Evolutionary conservation across 179 eudicot species (phyloP), one percentile per base, ranked within the genome.

Genomic region (Gypsophila paniculata): DNA sequence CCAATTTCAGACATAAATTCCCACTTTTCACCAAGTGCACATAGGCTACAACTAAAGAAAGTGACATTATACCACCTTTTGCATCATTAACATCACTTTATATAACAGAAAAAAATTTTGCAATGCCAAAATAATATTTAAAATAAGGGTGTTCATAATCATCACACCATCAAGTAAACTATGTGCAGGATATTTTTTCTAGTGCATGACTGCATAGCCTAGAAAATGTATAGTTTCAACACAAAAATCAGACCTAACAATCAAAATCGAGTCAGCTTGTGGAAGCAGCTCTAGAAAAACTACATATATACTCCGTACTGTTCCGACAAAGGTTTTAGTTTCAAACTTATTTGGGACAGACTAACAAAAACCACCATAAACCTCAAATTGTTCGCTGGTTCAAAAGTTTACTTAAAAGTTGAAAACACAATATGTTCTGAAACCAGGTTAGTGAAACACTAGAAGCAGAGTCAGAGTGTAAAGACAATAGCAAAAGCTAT

Each of bases 391-490:
- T 11, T 25, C 38, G 11, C n/a, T 25, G 23, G 34, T 4, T 60
- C 38, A 60, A 12, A 49, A 19, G 26, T 69, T 69, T 10, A 21
- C 18, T 46, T 15, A 19, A 18, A 49, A 58, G 17, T 34, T 25
- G 4, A 53, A 23, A 15, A 2, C 18, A 65, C 19, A 65, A 54
- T 32, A 36, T 55, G 67, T 65, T 52, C 17, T 38, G 22, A 55
- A 32, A 25, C n/a, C 59, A 68, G 57, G 55, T 52, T 42, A 60
- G 62, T 29, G 65, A 73, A 73, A 73, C 74, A 72, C 70, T 36
- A 73, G 76, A 78, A 69, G 67, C 74, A 78, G 76, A 72, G 62
- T 39, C 62, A 77, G 5, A 4, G 2, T 19, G 10, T 72, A 66
- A 63, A 34, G 52, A 6, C 32, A 18, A 67, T 26, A 73, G 68